Percentiles rank a stretch among this genome's conserved stretches.
phyloP scores from a whole-genome alignment of 139 green algal genomes.

The Gonium pectorale region DNA sequence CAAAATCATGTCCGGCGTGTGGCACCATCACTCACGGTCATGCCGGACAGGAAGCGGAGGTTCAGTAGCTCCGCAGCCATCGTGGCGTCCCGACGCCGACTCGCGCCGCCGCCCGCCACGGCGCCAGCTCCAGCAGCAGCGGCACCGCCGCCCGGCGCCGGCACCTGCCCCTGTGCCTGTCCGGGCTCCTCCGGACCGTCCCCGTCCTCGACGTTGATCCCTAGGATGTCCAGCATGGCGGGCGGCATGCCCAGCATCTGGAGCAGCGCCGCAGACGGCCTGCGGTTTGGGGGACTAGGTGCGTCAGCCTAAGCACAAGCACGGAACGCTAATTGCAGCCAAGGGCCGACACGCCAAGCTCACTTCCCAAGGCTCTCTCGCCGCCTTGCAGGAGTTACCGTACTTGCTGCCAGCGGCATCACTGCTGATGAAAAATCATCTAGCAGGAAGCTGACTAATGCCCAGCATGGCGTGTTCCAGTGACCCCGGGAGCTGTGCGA shows the following conservation, averaged over 20 bases:
- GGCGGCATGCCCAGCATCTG: constrained; percentile 32
- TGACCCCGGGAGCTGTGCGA: too few relatives aligned
- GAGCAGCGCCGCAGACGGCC: background rate
- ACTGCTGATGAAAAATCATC: background rate
- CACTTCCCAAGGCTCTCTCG: background rate
- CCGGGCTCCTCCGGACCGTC: background rate
- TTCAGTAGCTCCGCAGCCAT: background rate
- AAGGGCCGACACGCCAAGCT: background rate
- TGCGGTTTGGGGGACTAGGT: background rate
- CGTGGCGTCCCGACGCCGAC: background rate
- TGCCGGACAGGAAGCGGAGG: background rate
- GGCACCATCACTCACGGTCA: constrained; percentile 7
- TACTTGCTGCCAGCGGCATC: background rate
- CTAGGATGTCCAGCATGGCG: constrained; percentile 12
- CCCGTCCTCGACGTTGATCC: background rate
- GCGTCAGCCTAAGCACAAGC: background rate
- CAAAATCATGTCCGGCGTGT: background rate
- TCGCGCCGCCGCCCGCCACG: too few relatives aligned
- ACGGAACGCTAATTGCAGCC: background rate
- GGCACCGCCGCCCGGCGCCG: too few relatives aligned
- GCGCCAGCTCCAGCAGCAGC: too few relatives aligned
- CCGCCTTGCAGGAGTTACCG: background rate
- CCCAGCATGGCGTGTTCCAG: background rate
- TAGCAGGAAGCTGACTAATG: background rate
- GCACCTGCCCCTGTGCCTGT: background rate